Evolutionary conservation across 805 yeast genomes (phyloP).

Genomic region (Ogataea henricii): DNA sequence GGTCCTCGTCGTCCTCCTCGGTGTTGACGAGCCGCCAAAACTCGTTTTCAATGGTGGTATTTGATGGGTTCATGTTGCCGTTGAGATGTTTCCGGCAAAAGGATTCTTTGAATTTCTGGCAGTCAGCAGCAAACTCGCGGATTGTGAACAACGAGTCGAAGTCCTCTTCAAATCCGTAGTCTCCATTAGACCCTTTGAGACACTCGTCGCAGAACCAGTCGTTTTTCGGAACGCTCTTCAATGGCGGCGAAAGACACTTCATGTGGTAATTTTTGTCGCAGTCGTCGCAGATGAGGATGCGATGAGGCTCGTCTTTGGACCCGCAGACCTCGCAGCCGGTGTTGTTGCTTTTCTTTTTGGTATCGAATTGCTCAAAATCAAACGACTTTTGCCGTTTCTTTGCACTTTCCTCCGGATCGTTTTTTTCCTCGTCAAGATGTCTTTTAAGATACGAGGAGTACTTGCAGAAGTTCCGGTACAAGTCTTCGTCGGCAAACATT

Average conservation of each 20-base stretch:
- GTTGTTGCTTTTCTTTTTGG: constrained; percentile 10
- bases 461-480: constrained; percentile 17
- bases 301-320: constrained; percentile 43
- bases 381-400: constrained; percentile 1
- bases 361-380: constrained; percentile 9
- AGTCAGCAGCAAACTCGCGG: constrained; percentile 58
- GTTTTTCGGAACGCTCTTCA: constrained; percentile 52
- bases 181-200: constrained; percentile 76
- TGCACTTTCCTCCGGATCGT: constrained; percentile 1
- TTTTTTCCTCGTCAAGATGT: constrained; percentile 6
- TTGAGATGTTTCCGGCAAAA: constrained; percentile 40
- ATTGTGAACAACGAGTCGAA: constrained; percentile 47
- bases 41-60: constrained; percentile 55
- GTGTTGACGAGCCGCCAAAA: constrained; percentile 58
- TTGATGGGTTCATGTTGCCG: constrained; percentile 36
- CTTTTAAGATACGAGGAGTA: constrained; percentile 24
- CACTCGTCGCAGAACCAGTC: constrained; percentile 85
- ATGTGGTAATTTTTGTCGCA: constrained; percentile 73
- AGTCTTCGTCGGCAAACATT: constrained; percentile 12
- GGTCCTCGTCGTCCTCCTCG: constrained; percentile 25
- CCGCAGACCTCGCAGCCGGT: constrained; percentile 46
- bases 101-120: constrained; percentile 48
- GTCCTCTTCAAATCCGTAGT: constrained; percentile 81
- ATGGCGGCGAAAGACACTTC: constrained; percentile 62
- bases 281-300: constrained; percentile 66